Conservation (phyloP, 1,284 basidiomycete genomes). For the Tylopilus sp. region DNA sequence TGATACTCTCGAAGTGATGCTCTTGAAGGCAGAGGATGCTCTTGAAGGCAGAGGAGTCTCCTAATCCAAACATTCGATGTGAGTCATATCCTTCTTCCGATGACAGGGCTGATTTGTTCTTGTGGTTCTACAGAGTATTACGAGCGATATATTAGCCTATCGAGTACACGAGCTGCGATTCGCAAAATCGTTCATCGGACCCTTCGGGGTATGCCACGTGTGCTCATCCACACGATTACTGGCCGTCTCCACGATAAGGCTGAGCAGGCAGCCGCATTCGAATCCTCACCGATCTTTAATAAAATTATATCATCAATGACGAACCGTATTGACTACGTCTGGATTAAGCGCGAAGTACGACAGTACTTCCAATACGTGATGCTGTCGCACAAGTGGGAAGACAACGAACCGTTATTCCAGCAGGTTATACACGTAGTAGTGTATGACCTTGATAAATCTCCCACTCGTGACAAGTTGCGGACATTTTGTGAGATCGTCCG, state of each 20-base stretch:
- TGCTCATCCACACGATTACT: not conserved
- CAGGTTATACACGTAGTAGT: not conserved
- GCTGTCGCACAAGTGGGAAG: constrained; percentile 2
- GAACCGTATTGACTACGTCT: not conserved
- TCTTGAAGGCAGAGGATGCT: too few species aligned
- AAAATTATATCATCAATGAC: not conserved
- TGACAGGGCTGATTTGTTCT: too few species aligned
- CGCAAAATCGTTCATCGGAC: not conserved
- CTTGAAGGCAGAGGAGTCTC: not conserved
- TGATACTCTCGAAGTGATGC: not conserved
- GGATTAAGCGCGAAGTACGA: not conserved
- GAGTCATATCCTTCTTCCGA: not conserved
- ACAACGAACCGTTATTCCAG: not conserved
- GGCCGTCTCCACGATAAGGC: not conserved
- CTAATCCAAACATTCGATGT: not conserved
- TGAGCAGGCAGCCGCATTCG: not conserved
- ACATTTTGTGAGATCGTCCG: constrained; percentile 4
- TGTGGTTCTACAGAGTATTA: not conserved
- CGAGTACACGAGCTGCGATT: not conserved
- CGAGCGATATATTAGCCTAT: not conserved
- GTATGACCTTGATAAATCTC: constrained; percentile 1
- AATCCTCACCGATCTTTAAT: not conserved
- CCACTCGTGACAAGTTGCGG: constrained; percentile 6
- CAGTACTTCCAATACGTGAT: not conserved
- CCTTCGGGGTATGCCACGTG: not conserved